phyloP scores from a whole-genome alignment of 257 asterid species.

The Dorcoceras hygrometricum region DNA sequence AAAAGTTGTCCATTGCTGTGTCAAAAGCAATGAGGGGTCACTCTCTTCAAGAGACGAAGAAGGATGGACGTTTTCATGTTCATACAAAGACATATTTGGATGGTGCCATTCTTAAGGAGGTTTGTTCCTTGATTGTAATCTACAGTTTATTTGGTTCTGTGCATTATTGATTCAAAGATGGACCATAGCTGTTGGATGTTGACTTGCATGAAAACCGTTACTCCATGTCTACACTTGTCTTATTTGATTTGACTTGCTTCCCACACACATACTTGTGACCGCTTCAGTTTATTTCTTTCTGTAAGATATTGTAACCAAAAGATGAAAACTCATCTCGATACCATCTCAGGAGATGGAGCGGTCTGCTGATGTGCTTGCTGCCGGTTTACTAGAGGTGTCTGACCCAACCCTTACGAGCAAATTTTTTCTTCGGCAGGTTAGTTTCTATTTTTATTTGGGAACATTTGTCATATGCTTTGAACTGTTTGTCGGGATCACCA shows the following conservation, averaged over 20 bases:
- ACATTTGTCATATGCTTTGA: conserved; percentile 11
- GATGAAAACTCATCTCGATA: conserved; percentile 17
- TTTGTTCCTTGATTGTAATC: conserved; percentile 25
- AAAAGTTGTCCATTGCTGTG: conserved; percentile 91
- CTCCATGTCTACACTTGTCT: conserved; percentile 7
- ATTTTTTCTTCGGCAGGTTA: conserved; percentile 90
- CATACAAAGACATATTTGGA: conserved; percentile 91
- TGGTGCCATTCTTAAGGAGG: conserved; percentile 98
- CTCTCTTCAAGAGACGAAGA: conserved; percentile 98
- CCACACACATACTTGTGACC: conserved; percentile 10
- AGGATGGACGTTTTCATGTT: conserved; percentile 97
- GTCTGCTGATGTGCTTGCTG: conserved; percentile 98
- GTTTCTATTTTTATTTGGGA: conserved; percentile 27
- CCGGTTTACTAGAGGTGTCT: conserved; percentile 94
- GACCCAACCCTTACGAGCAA: conserved; percentile 81
- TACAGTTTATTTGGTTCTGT: conserved; percentile 9
- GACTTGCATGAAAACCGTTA: conserved; percentile 11
- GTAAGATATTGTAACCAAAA: conserved; percentile 2
- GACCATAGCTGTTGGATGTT: conserved; percentile 15
- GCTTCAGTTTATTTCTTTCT: conserved; percentile 2
- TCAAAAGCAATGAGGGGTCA: conserved; percentile 96
- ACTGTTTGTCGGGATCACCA: conserved; percentile 18
- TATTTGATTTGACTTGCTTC: conserved; percentile 20
- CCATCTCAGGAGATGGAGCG: conserved; percentile 85
- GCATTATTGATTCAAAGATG: conserved; percentile 19